Evolutionary conservation across 768 basidiomycete species (phyloP), one percentile per base, ranked within the genome.

Genomic region (Tephrocybe sp.): DNA sequence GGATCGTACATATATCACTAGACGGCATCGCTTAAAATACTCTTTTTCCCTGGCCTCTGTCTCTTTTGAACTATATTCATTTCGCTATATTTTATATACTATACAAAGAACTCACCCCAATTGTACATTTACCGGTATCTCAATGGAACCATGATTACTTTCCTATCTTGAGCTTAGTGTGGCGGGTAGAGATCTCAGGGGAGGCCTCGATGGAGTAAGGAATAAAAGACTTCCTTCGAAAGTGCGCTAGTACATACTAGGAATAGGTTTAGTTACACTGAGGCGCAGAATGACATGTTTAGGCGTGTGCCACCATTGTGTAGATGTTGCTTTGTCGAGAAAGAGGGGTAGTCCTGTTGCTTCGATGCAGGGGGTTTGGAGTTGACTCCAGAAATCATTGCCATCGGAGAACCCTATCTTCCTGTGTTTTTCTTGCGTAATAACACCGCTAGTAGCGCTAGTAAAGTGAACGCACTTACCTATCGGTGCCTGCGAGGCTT

Each of bases 1-100:
- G 43, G 23, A 41, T 38, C 30, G 42, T 38, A 51, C 36, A 51
- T 45, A 51, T 45, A 51, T 13, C 30, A 38, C 31, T 51, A 51
- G 49, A 51, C 30, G n/a, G 43, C 49, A 51, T 51, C 26, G 8
- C 9, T 39, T 34, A 13, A 23, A 16, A 39, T 8, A 7, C 4
- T 40, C 19, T 50, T 32, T 36, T 13, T 44, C 17, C 14, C 17
- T 8, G 20, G 14, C 17, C 20, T 16, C 22, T 30, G 33, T 41
- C 20, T 31, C 41, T 36, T 33, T 26, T 26, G 12, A 34, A 43
- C 34, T 13, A 31, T 26, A 26, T 13, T 13, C 41, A 30, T 10
- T 16, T 31, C 31, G 31, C 30, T 16, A 32, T 44, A 44, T 14
- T 39, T 50, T 41, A 43, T 38, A 51, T 39, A 14, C 14, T 14